Evolutionary conservation across 2,329 filamentous ascomycete species (phyloP).

Genomic region (Stromatinia cepivora): DNA sequence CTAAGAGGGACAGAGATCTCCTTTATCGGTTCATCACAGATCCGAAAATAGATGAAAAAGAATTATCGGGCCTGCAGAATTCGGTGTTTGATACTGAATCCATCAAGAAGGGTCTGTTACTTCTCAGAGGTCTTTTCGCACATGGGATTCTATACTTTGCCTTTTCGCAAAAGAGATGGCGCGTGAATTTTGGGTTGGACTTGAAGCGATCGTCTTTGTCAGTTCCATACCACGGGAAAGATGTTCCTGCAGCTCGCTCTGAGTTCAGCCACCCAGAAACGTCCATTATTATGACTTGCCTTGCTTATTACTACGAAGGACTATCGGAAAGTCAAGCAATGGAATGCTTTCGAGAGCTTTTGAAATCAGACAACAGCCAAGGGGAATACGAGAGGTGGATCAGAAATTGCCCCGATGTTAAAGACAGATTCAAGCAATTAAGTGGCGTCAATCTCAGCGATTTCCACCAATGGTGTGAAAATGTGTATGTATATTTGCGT

Average conservation of each 20-base stretch:
- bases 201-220: constrained; percentile 49
- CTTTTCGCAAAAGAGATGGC: constrained; percentile 59
- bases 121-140: constrained; percentile 58
- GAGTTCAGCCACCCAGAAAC: constrained; percentile 65
- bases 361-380: constrained; percentile 52
- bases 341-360: constrained; percentile 48
- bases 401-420: constrained; percentile 40
- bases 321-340: constrained; percentile 53
- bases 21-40: constrained; percentile 22
- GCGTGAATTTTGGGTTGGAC: constrained; percentile 64
- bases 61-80: constrained; percentile 36
- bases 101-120: constrained; percentile 44
- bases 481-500: constrained; percentile 55
- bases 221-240: constrained; percentile 62
- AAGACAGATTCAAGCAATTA: constrained; percentile 45
- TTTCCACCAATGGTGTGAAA: constrained; percentile 45
- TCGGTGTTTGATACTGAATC: constrained; percentile 35
- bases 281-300: constrained; percentile 54
- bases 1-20: neutral
- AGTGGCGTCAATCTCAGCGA: constrained; percentile 61
- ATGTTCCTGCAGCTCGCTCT: constrained; percentile 53
- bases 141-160: constrained; percentile 55
- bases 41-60: neutral
- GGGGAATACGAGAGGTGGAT: constrained; percentile 55
- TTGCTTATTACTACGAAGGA: constrained; percentile 59